These are phyloP conservation scores for Ophiobolus disseminans DNA, from an alignment of 2,329 filamentous ascomycete genomes.

Conservation along the genomic window DNA sequence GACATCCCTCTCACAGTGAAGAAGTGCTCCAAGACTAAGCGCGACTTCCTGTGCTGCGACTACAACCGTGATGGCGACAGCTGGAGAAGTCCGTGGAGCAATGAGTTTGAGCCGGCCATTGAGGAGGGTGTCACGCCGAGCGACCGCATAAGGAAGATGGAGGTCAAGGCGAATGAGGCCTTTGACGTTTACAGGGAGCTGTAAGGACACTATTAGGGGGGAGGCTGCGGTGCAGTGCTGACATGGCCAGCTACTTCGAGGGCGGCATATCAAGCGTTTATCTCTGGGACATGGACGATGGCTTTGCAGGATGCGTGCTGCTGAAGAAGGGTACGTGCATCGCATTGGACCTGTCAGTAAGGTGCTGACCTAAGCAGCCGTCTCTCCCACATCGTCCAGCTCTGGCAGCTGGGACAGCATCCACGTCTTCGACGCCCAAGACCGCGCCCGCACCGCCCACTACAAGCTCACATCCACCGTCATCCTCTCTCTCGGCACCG, in stretches of 20 bases:
- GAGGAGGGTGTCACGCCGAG: slow-evolving; percentile 85
- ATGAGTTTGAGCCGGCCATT: slow-evolving; percentile 93
- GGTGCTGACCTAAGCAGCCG: slow-evolving; percentile 59
- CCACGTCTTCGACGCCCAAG: slow-evolving; percentile 96
- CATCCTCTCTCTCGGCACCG: slow-evolving; percentile 83
- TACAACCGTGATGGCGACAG: slow-evolving; percentile 99
- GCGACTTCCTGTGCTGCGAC: slow-evolving; percentile 97
- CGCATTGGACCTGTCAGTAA: neutral
- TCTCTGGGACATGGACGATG: slow-evolving; percentile 97
- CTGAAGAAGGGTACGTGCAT: slow-evolving; percentile 82
- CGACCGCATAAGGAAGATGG: slow-evolving; percentile 90
- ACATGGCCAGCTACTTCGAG: slow-evolving; percentile 75
- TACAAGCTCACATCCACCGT: slow-evolving; percentile 98
- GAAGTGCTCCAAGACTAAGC: slow-evolving; percentile 84
- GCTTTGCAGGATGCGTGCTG: slow-evolving; percentile 93
- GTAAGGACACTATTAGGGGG: slow-evolving; percentile 49
- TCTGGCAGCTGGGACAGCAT: slow-evolving; percentile 96
- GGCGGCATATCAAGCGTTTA: slow-evolving; percentile 96
- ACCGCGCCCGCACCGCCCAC: slow-evolving; percentile 88
- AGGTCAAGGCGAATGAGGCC: slow-evolving; percentile 90
- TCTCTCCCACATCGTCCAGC: slow-evolving; percentile 68
- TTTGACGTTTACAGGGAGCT: slow-evolving; percentile 97
- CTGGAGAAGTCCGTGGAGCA: slow-evolving; percentile 98
- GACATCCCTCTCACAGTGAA: slow-evolving; percentile 91
- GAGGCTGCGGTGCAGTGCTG: slow-evolving; percentile 20